Evolutionary conservation across 495 filamentous ascomycete genomes (phyloP).

Genomic region (Astrocystis sublimbata): DNA sequence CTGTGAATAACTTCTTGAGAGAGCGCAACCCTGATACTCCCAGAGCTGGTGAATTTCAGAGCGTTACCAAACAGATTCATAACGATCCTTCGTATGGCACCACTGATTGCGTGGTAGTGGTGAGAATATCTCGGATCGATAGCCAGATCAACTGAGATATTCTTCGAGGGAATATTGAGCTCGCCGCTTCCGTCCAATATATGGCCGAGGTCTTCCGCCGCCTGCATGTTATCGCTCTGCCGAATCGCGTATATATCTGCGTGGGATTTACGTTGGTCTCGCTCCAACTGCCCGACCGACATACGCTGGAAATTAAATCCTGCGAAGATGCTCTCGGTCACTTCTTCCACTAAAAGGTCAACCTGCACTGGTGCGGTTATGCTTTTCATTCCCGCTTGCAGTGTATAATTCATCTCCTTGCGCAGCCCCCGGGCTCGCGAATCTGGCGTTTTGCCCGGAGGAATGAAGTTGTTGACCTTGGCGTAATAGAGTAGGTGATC

Average conservation of each 20-base stretch:
- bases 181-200: not conserved
- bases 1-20: constrained; percentile 43
- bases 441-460: constrained; percentile 11
- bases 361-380: constrained; percentile 37
- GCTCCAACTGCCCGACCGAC: constrained; percentile 21
- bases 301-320: constrained; percentile 45
- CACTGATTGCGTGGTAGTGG: constrained; percentile 66
- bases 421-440: constrained; percentile 9
- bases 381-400: constrained; percentile 18
- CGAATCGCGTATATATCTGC: constrained; percentile 13
- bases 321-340: constrained; percentile 57
- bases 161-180: not conserved
- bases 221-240: constrained; percentile 10
- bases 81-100: constrained; percentile 69
- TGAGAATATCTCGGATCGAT: constrained; percentile 59
- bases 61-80: constrained; percentile 83
- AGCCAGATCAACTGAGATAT: constrained; percentile 64
- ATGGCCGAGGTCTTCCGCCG: constrained; percentile 6
- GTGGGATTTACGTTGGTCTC: constrained; percentile 6
- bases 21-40: constrained; percentile 62
- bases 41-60: constrained; percentile 71
- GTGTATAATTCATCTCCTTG: constrained; percentile 38
- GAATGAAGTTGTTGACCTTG: constrained; percentile 57
- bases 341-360: constrained; percentile 55
- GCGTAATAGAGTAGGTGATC: constrained; percentile 70